phyloP scores from a whole-genome alignment of 2,329 filamentous ascomycete genomes.

The Aspergillus alliaceus region DNA sequence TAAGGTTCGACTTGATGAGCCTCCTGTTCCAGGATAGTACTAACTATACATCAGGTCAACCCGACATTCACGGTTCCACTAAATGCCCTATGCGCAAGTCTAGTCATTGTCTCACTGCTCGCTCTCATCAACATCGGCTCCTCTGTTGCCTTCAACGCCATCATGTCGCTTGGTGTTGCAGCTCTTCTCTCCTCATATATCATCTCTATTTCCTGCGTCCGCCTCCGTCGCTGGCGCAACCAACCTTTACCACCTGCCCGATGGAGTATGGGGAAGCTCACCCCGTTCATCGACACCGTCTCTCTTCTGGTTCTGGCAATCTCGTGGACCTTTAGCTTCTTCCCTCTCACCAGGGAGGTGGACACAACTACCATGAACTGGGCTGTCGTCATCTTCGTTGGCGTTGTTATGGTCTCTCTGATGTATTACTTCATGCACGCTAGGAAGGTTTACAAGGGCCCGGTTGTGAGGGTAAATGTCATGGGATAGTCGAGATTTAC shows the following conservation, averaged over 20 bases:
- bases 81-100: conserved; percentile 26
- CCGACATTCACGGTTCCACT: conserved; percentile 44
- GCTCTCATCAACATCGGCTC: conserved; percentile 54
- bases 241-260: conserved; percentile 29
- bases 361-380: conserved; percentile 29
- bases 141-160: conserved; percentile 4
- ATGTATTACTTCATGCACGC: conserved; percentile 26
- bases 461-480: conserved; percentile 26
- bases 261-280: conserved; percentile 39
- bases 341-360: conserved; percentile 21
- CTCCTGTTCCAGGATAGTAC: not conserved
- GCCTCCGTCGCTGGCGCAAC: not conserved
- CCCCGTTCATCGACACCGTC: conserved; percentile 40
- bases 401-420: conserved; percentile 25
- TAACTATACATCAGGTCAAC: conserved; percentile 32
- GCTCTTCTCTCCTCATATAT: conserved; percentile 46
- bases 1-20: not conserved
- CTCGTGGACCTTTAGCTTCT: conserved; percentile 28
- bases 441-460: conserved; percentile 29
- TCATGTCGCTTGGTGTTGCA: not conserved
- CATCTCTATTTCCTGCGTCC: conserved; percentile 29
- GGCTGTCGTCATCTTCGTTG: conserved; percentile 27
- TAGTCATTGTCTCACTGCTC: conserved; percentile 34
- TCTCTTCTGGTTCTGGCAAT: conserved; percentile 24
- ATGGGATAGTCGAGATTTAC: conserved; percentile 7